phyloP scores from a whole-genome alignment of 257 asterid species.

The Ophiorrhiza pumila region DNA sequence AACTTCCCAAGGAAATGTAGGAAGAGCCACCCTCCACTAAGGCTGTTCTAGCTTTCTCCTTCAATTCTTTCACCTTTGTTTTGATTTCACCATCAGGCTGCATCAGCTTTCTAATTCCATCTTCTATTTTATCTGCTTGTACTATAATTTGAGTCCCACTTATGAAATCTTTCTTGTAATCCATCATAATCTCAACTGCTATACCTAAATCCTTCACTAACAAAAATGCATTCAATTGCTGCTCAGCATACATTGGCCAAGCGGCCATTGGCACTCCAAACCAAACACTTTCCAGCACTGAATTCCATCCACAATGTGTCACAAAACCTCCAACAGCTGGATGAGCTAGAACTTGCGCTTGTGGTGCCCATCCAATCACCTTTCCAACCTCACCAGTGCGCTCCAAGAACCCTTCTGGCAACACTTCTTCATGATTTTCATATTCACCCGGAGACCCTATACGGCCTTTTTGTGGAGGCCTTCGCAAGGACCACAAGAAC shows the following conservation, averaged over 20 bases:
- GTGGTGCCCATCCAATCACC: constrained; percentile 34
- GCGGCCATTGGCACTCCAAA: constrained; percentile 32
- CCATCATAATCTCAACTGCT: constrained; percentile 26
- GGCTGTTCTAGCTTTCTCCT: too few species aligned
- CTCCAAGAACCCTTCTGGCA: constrained; percentile 24
- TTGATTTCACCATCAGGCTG: too few species aligned
- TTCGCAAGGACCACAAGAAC: constrained; percentile 25
- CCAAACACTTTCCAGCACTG: constrained; percentile 25
- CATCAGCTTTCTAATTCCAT: too few species aligned
- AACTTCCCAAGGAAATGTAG: too few species aligned
- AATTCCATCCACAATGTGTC: constrained; percentile 33
- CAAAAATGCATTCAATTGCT: constrained; percentile 28
- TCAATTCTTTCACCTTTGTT: too few species aligned
- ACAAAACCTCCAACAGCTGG: constrained; percentile 28
- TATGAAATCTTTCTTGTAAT: constrained; percentile 9
- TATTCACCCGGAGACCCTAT: constrained; percentile 13
- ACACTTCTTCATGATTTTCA: neutral
- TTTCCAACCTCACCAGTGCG: constrained; percentile 17
- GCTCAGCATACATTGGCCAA: constrained; percentile 34
- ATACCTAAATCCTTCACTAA: constrained; percentile 23
- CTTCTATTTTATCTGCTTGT: constrained; percentile 9
- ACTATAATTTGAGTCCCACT: neutral
- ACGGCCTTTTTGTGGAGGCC: neutral
- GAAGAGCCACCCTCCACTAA: too few species aligned
- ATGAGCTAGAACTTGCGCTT: constrained; percentile 16